phyloP scores from a whole-genome alignment of 176 grass and related monocot species.

The Cymbopogon citratus region DNA sequence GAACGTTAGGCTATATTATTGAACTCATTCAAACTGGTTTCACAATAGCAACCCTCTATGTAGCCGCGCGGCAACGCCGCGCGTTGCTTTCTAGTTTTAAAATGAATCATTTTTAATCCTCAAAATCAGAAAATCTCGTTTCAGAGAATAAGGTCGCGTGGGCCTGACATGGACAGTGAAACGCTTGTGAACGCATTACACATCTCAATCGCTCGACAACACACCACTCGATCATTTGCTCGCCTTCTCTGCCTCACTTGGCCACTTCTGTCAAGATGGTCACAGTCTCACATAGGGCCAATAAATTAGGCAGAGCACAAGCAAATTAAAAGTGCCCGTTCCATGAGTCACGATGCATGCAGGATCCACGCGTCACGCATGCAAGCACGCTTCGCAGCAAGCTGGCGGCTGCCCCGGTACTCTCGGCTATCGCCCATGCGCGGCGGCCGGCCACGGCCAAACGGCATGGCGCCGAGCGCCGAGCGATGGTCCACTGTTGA shows the following conservation, averaged over 20 bases:
- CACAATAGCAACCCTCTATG: no score
- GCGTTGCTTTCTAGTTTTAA: no score
- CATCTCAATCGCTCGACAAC: no score
- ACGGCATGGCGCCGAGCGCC: background rate
- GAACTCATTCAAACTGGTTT: no score
- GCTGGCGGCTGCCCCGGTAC: background rate
- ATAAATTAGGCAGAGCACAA: background rate
- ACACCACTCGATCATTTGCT: background rate
- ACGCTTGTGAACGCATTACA: no score
- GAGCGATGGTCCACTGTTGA: background rate
- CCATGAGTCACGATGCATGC: background rate
- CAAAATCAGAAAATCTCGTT: no score
- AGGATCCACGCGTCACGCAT: constrained; percentile 29
- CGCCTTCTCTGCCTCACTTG: background rate
- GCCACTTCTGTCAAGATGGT: background rate
- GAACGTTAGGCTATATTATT: no score
- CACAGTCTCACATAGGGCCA: background rate
- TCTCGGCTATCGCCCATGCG: background rate
- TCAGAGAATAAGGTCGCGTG: no score
- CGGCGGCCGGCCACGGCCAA: constrained; percentile 3
- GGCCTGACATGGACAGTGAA: no score
- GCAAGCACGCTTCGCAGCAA: background rate
- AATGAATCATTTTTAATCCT: no score
- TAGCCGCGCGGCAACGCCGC: no score
- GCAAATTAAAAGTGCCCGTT: background rate